Base-by-base conservation (phyloP, 2,329 filamentous ascomycete species). In the Diplocarpon mali region DNA sequence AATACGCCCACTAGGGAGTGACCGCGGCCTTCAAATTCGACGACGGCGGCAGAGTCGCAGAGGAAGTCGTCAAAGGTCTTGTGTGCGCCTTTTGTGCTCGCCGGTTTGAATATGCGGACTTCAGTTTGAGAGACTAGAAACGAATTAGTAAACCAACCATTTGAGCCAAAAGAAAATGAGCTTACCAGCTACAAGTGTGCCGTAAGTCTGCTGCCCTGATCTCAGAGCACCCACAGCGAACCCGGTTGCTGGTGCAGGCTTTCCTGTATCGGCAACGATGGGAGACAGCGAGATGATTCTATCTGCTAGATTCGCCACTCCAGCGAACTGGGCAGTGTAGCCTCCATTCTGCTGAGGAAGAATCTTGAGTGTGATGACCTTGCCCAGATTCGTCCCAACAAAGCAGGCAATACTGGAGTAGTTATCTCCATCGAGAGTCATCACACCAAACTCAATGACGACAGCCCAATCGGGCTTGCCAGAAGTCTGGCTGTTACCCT, bases 361-460 rank as follows among this genome's bases (percentile, higher is more conserved):
- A 16, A 98, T 71, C 66, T 95, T 95, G 67, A 96, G 90, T 0
- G 90, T 96, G 6, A 81, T 78, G 14, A 96, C 69, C 56, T 85
- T 86, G 34, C 92, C 92, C 27, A 78, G 64, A 53, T 82, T 89
- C 0, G 92, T 96, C 15, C 92, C 92, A 2, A 93, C 85, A 54
- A 96, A 93, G 53, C 92, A 84, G 47, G 83, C 78, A 45, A 98
- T 94, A 58, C 88, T 95, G 1, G 92, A 96, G 62, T 94, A 98
- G 52, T 86, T 80, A 59, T 96, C 90, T n/a, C 83, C 85, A 35
- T 96, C 92, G 3, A 95, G 67, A 2, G 85, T 93, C 79, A 98
- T 82, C 38, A 95, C 86, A 42, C 86, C 87, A 66, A 96, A 98
- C 59, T 95, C 86, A 24, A 96, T 78, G 27, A 70, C 73, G 0